Evolutionary conservation across 345 rosid species (phyloP).

Genomic region (Odontarrhena argentea): DNA sequence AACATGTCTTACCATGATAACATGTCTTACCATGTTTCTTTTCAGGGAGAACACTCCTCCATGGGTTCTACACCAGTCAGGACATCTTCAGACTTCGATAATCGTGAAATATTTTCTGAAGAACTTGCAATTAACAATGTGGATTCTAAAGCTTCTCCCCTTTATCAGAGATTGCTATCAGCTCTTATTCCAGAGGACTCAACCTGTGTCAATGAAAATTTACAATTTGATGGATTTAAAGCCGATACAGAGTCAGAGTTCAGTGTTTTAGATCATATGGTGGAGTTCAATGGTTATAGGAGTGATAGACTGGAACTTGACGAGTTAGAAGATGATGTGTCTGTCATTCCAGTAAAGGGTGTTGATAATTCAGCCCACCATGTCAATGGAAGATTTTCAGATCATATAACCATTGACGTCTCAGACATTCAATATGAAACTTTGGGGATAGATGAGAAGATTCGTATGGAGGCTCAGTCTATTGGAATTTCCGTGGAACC

Average conservation of each 20-base stretch:
- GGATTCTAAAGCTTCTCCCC: slow-evolving; percentile 53
- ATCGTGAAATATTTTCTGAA: slow-evolving; percentile 44
- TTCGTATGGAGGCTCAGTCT: slow-evolving; percentile 76
- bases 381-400: slow-evolving; percentile 50
- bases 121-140: slow-evolving; percentile 39
- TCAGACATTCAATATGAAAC: slow-evolving; percentile 62
- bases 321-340: slow-evolving; percentile 53
- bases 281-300: slow-evolving; percentile 60
- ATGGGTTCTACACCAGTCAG: slow-evolving; percentile 27
- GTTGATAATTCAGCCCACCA: slow-evolving; percentile 47
- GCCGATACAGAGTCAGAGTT: slow-evolving; percentile 63
- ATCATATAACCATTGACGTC: slow-evolving; percentile 47
- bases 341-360: slow-evolving; percentile 44
- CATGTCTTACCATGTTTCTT: slow-evolving; percentile 22
- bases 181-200: slow-evolving; percentile 85
- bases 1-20: slow-evolving; percentile 25
- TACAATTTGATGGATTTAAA: slow-evolving; percentile 54
- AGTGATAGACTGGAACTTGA: slow-evolving; percentile 54
- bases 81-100: slow-evolving; percentile 34
- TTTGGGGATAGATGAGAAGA: slow-evolving; percentile 66
- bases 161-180: slow-evolving; percentile 80
- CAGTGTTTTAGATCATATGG: slow-evolving; percentile 53
- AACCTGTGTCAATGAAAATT: slow-evolving; percentile 47
- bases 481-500: slow-evolving; percentile 80
- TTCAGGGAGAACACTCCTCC: slow-evolving; percentile 40